These are phyloP conservation scores for Hypoxylon perforatum DNA, from an alignment of 495 filamentous ascomycete species.

Conservation along the genomic window DNA sequence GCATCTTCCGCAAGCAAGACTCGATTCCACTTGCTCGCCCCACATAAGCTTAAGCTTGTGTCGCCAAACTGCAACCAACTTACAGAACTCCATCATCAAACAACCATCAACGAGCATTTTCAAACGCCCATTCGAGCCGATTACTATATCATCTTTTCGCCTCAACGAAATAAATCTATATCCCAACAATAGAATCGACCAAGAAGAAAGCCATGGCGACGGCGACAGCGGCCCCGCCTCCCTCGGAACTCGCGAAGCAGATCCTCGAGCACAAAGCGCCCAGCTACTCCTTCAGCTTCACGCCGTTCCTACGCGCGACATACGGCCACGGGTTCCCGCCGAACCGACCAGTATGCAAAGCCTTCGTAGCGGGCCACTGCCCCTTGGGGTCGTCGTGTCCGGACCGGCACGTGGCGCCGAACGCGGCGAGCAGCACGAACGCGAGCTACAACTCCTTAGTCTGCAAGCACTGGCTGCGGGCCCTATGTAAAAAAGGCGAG, in stretches of 20 bases:
- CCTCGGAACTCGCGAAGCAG: conserved; percentile 51
- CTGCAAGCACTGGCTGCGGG: conserved; percentile 98
- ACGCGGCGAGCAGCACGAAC: conserved; percentile 37
- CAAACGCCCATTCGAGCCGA: background rate
- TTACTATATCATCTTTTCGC: background rate
- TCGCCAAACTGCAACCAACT: background rate
- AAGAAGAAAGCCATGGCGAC: conserved; percentile 15
- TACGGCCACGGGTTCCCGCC: conserved; percentile 81
- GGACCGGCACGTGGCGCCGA: conserved; percentile 59
- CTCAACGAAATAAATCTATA: background rate
- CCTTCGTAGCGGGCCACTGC: conserved; percentile 77
- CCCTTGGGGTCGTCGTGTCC: conserved; percentile 80
- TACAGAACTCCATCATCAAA: conserved; percentile 3
- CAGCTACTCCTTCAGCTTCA: conserved; percentile 75
- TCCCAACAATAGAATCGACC: background rate
- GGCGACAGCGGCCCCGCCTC: conserved; percentile 31
- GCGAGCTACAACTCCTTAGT: conserved; percentile 74
- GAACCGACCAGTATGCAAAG: conserved; percentile 82
- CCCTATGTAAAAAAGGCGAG: conserved; percentile 96
- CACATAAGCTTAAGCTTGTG: conserved; percentile 32
- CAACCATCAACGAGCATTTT: background rate
- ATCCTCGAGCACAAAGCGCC: conserved; percentile 66
- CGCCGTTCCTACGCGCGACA: conserved; percentile 75
- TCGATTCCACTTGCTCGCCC: conserved; percentile 1
- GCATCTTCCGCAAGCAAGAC: background rate